Conservation (phyloP, 495 filamentous ascomycete genomes). For the Neurospora sublineolata region DNA sequence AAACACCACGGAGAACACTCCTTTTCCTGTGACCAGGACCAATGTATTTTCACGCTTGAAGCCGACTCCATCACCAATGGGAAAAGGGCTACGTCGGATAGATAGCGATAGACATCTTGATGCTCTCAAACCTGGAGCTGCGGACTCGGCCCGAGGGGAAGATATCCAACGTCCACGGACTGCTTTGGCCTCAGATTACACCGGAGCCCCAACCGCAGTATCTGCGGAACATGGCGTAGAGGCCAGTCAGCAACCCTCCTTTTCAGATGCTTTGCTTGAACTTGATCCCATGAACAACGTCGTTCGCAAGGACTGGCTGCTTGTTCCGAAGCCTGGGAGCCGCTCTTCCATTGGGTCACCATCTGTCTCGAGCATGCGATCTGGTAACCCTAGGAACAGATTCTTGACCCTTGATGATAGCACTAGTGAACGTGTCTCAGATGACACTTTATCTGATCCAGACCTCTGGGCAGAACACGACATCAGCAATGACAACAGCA, state of each 20-base stretch:
- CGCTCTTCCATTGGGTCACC: constrained; percentile 3
- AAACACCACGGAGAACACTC: background rate
- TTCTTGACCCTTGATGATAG: constrained; percentile 7
- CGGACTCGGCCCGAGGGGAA: background rate
- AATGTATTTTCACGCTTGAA: background rate
- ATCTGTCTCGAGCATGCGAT: constrained; percentile 14
- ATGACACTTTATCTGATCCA: constrained; percentile 18
- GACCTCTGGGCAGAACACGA: constrained; percentile 10
- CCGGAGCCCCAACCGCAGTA: background rate
- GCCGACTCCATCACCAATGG: background rate
- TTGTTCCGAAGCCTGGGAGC: background rate
- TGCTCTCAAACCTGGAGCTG: background rate
- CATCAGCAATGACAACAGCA: background rate
- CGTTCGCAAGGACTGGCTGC: background rate
- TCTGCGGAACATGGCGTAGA: background rate
- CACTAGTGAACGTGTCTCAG: constrained; percentile 10
- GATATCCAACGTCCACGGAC: background rate
- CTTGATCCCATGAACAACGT: background rate
- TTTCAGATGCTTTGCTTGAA: background rate
- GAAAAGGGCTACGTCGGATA: constrained; percentile 6
- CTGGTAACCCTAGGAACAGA: constrained; percentile 1
- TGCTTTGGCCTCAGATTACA: background rate
- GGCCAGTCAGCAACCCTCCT: background rate
- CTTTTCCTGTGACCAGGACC: background rate
- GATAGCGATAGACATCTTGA: constrained; percentile 12